Base-by-base conservation (phyloP, 768 basidiomycete genomes). In the Boletus rubroflammeus region DNA sequence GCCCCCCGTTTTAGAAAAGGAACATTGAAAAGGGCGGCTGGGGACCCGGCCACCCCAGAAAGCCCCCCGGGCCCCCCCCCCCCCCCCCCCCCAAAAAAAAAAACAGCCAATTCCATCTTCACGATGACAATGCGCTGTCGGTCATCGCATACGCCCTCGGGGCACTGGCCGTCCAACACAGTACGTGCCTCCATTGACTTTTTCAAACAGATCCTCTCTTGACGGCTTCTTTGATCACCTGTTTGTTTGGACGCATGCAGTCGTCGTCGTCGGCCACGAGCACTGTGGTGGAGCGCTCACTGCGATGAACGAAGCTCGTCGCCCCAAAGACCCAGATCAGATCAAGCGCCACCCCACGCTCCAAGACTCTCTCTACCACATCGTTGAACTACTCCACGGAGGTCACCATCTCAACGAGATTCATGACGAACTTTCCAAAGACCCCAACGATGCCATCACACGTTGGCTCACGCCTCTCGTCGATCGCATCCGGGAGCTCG, bases 191-290 rank as follows among this genome's bases (percentile, higher is more conserved):
- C n/a, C 36, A n/a, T 19, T 19, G 0, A 10, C 36, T 19, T 38
- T 38, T 38, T n/a, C 0, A 38, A 19, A 19, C 10, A 38, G 36
- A 38, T 10, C 5, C 9, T 9, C 36, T 38, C 36, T 34, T 34
- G 36, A 38, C 15, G n/a, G 8, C 36, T n/a, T 38, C 17, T 38
- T n/a, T 19, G 8, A 5, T 38, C 3, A 19, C 36, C 9, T 38
- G 7, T n/a, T 10, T 17, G 35, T n/a, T 36, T 4, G 36, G 7
- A 19, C 9, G n/a, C 39, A 39, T 8, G 46, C 59, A 91, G 90
- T 94, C 56, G 76, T 85, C 62, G 74, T 94, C 62, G 89, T 88
- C 45, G 92, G 91, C 13, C 93, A 95, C 70, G 83, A 84, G 21
- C 76, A 83, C 55, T 95, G 93, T 65, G 93, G 90, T 55, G 92